phyloP scores from a whole-genome alignment of 2,329 filamentous ascomycete genomes.

The Xylariaceae sp. region DNA sequence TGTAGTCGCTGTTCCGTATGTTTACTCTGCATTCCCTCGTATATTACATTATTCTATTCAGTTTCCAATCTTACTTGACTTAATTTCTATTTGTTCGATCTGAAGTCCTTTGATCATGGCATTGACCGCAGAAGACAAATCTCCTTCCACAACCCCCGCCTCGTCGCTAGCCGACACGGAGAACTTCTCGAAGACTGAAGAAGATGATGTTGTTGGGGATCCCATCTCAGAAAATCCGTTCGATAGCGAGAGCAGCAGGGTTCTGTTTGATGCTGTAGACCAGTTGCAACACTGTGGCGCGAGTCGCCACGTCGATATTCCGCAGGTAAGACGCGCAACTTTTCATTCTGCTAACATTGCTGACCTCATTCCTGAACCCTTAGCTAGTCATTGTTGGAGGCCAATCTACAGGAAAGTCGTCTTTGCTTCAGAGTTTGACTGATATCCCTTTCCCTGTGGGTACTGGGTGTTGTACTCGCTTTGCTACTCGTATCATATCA shows the following conservation, averaged over 20 bases:
- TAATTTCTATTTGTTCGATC: no score
- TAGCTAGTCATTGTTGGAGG: constrained; percentile 77
- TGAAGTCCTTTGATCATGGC: not conserved
- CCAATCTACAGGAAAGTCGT: constrained; percentile 78
- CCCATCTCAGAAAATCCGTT: constrained; percentile 42
- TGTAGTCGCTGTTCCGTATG: not conserved
- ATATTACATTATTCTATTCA: not conserved
- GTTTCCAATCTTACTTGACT: no score
- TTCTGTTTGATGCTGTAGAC: constrained; percentile 48
- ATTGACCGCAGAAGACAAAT: not conserved
- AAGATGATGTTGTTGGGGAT: not conserved
- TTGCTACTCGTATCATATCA: constrained; percentile 37
- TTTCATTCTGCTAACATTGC: not conserved
- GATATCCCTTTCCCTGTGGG: constrained; percentile 39
- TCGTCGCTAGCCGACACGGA: not conserved
- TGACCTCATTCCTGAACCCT: not conserved
- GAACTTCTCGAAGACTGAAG: not conserved
- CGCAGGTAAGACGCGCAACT: constrained; percentile 40
- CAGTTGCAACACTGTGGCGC: constrained; percentile 43
- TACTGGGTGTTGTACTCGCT: constrained; percentile 35
- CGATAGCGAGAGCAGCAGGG: constrained; percentile 44
- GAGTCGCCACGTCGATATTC: constrained; percentile 41
- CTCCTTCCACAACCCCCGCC: not conserved
- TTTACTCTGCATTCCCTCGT: not conserved
- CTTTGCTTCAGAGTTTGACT: constrained; percentile 66